These are phyloP conservation scores for Mentha longifolia DNA, from an alignment of 257 asterid genomes.

Conservation along the genomic window DNA sequence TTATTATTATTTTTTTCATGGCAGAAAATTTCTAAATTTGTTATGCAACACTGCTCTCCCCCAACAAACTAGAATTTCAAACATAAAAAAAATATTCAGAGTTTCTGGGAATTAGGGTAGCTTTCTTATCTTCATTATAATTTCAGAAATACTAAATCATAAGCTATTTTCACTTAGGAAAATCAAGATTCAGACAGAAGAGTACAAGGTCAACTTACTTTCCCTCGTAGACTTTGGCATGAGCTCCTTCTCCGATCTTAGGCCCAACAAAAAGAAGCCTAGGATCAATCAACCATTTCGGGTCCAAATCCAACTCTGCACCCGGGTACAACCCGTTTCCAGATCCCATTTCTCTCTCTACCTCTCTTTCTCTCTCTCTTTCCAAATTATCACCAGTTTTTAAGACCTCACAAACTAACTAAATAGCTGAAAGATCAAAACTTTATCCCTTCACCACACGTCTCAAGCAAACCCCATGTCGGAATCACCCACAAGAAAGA, in stretches of 20 bases:
- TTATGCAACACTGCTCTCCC: neutral
- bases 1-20: too few relatives aligned
- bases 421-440: constrained; percentile 28
- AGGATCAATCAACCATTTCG: constrained; percentile 88
- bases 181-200: constrained; percentile 30
- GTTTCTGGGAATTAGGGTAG: neutral
- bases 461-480: constrained; percentile 39
- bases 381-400: constrained; percentile 11
- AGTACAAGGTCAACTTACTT: constrained; percentile 72
- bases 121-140: too few relatives aligned
- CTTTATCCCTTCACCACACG: constrained; percentile 23
- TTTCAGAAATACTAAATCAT: constrained; percentile 2
- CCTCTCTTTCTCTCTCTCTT: neutral
- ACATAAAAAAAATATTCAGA: neutral
- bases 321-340: constrained; percentile 65
- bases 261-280: constrained; percentile 91
- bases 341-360: constrained; percentile 64
- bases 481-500: constrained; percentile 25
- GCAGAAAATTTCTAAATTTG: neutral
- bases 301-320: constrained; percentile 69
- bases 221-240: constrained; percentile 95
- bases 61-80: constrained; percentile 13
- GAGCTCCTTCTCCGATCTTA: constrained; percentile 97
- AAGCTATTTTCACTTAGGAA: constrained; percentile 11
- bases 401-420: constrained; percentile 30